Evolutionary conservation across 148 eudicot genomes (phyloP), one percentile per base, ranked within the genome.

Genomic region (Rhododendron henanense): DNA sequence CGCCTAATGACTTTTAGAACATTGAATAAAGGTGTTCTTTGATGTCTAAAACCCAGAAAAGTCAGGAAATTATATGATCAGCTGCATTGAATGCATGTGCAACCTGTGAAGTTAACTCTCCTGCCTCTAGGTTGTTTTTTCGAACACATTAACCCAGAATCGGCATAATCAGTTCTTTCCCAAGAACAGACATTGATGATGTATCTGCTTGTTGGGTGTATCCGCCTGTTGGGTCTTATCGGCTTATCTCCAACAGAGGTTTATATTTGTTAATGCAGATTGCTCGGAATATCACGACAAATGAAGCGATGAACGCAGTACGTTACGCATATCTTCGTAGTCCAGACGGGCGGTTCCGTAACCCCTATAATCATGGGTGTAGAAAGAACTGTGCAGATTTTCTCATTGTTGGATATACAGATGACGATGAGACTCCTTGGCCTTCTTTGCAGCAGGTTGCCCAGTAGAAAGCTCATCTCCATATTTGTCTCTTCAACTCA

Each of bases 361-460:
- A 96, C 85, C 99, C 99, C 1, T 95, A 96, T 87, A 94, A 96
- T 89, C 95, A 92, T 85, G 99, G 99, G 37, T 91, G 93, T 65
- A 84, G 91, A 87, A 96, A 94, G 89, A 96, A 96, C 88, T 96
- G 99, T 90, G 86, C 93, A 4, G 99, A 96, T 89, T 96, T 96
- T 84, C 89, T 95, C 57, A 90, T 92, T 81, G 89, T 93, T 81
- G 99, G 99, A 31, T 90, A 93, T 85, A 92, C 96, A 8, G 92
- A 92, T 75, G 97, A 95, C 84, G 86, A 88, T 83, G 94, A 93
- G 88, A 90, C 90, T 78, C 93, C 98, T 44, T 96, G 96, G 96
- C 93, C 95, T 84, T 93, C 98, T 65, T 83, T 94, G 55, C 92
- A 88, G 78, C 93, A 90, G 83, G 91, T 87, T 73, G 78, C 93